These are phyloP conservation scores for Thecamonas trahens DNA, from an alignment of 78 protist genomes.

Conservation along the genomic window DNA sequence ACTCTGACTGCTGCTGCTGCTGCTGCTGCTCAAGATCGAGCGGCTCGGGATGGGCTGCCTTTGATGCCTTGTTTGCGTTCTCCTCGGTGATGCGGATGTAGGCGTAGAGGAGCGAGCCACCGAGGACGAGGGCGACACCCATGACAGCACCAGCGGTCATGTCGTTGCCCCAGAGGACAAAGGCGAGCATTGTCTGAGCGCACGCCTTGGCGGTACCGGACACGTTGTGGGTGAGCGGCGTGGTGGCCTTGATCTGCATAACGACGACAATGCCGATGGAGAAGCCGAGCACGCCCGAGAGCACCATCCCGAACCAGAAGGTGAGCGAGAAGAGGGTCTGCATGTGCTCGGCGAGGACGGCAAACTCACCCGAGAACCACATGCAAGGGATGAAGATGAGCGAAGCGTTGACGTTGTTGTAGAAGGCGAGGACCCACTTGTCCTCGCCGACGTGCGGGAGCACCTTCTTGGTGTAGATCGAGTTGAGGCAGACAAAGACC, in stretches of 20 bases:
- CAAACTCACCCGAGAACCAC: slow-evolving; percentile 47
- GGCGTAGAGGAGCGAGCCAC: slow-evolving; percentile 67
- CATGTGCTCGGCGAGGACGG: neutral
- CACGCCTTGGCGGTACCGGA: slow-evolving; percentile 77
- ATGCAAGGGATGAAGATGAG: slow-evolving; percentile 51
- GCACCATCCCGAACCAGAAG: slow-evolving; percentile 53
- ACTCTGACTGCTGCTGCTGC: no score
- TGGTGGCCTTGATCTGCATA: slow-evolving; percentile 73
- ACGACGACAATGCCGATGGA: slow-evolving; percentile 58
- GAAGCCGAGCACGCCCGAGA: slow-evolving; percentile 54
- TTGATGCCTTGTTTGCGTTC: neutral
- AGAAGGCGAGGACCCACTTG: slow-evolving; percentile 30
- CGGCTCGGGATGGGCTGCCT: no score
- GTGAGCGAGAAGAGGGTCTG: slow-evolving; percentile 1
- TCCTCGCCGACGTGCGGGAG: slow-evolving; percentile 43
- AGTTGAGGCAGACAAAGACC: slow-evolving; percentile 64
- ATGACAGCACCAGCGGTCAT: slow-evolving; percentile 5
- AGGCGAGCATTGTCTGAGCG: slow-evolving; percentile 63
- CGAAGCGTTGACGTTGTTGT: slow-evolving; percentile 59
- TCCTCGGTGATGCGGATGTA: slow-evolving; percentile 25
- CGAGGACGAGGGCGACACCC: slow-evolving; percentile 31
- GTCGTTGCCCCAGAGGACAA: slow-evolving; percentile 29
- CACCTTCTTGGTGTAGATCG: slow-evolving; percentile 64
- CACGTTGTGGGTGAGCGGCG: slow-evolving; percentile 73
- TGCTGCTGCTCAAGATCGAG: no score